Evolutionary conservation across 208 protist genomes (phyloP).

Genomic region (Trypanosoma grayi): DNA sequence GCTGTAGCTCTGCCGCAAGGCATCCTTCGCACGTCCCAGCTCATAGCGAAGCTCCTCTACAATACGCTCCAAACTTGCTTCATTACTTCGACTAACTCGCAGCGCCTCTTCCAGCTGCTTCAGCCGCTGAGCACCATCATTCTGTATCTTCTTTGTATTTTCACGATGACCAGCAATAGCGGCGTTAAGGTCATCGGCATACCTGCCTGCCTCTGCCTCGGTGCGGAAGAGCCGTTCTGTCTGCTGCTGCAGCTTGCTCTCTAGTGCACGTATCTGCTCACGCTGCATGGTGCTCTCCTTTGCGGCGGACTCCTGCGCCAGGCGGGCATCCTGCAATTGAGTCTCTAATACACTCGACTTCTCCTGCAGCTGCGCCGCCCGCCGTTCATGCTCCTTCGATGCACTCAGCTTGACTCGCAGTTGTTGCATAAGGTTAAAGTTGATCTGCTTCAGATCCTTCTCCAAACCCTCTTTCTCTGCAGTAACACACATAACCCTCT

Average conservation of each 20-base stretch:
- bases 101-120: conserved; percentile 13
- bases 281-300: conserved; percentile 16
- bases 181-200: conserved; percentile 14
- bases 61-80: conserved; percentile 14
- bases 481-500: conserved; percentile 1
- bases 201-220: conserved; percentile 13
- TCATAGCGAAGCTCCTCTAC: conserved; percentile 22
- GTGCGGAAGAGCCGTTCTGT: conserved; percentile 12
- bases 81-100: conserved; percentile 7
- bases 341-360: not conserved
- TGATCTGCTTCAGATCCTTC: conserved; percentile 28
- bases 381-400: conserved; percentile 18
- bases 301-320: conserved; percentile 16
- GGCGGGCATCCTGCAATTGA: conserved; percentile 21
- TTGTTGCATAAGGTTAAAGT: conserved; percentile 36
- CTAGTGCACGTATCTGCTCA: conserved; percentile 10
- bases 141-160: not conserved
- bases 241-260: conserved; percentile 11
- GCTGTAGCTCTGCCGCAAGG: conserved; percentile 13
- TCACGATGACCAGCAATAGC: conserved; percentile 7
- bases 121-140: not conserved
- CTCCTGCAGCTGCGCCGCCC: conserved; percentile 11
- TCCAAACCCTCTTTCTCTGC: conserved; percentile 18
- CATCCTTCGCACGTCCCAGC: conserved; percentile 5
- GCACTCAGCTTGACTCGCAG: conserved; percentile 19